Evolutionary conservation across 495 filamentous ascomycete genomes (phyloP).

Genomic region (Xylaria curta): DNA sequence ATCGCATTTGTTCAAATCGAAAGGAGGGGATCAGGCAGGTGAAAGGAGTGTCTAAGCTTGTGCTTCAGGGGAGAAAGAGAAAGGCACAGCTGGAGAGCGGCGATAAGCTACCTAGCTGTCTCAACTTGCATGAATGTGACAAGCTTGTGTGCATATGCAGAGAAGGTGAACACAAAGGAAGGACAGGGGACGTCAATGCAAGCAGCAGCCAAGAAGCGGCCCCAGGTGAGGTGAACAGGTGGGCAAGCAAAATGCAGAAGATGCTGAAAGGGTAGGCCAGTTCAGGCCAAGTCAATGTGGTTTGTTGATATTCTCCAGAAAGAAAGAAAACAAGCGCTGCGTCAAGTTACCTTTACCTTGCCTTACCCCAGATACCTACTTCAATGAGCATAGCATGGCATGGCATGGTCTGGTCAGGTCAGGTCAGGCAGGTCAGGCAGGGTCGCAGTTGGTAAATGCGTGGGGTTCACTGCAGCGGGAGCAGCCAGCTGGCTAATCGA

Average conservation of each 20-base stretch:
- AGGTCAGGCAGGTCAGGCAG: slow-evolving; percentile 3
- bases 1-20: slow-evolving; percentile 1
- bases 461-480: slow-evolving; percentile 17
- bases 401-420: not conserved
- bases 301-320: slow-evolving; percentile 33
- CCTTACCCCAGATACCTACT: not conserved
- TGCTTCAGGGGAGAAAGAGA: slow-evolving; percentile 29
- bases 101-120: slow-evolving; percentile 18
- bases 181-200: slow-evolving; percentile 44
- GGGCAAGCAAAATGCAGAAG: slow-evolving; percentile 20
- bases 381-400: not conserved
- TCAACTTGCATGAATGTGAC: slow-evolving; percentile 35
- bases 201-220: slow-evolving; percentile 7
- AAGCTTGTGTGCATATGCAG: slow-evolving; percentile 29
- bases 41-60: slow-evolving; percentile 33
- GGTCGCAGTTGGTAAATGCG: not conserved
- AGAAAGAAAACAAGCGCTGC: not conserved
- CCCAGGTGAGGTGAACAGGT: slow-evolving; percentile 27
- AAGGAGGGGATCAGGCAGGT: not conserved
- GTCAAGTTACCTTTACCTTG: slow-evolving; percentile 5
- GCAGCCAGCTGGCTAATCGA: slow-evolving; percentile 30
- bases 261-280: too few species aligned
- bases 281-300: slow-evolving; percentile 10
- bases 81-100: slow-evolving; percentile 26
- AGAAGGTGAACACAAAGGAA: slow-evolving; percentile 34